Conservation (phyloP, 192 early-diverging fungal species). For the Backusella macrospora region DNA sequence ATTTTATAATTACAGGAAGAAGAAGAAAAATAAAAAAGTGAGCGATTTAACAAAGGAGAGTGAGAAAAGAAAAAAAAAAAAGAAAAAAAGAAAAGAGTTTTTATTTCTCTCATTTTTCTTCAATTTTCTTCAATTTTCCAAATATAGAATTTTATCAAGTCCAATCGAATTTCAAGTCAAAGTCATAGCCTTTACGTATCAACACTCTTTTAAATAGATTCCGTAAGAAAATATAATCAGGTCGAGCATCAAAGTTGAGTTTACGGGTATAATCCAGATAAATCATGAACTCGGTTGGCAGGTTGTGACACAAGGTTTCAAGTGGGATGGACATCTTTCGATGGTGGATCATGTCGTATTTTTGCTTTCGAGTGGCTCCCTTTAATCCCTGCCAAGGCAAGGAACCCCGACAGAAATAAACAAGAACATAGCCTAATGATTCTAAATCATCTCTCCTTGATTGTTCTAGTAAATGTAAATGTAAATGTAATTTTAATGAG, state of each 20-base stretch:
- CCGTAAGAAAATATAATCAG: conserved; percentile 88
- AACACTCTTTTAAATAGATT: conserved; percentile 86
- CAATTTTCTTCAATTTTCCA: not conserved
- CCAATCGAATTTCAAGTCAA: conserved; percentile 93
- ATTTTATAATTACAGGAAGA: not conserved
- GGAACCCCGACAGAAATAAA: conserved; percentile 91
- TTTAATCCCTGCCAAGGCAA: conserved; percentile 95
- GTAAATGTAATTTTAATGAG: too few relatives aligned
- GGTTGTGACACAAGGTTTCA: conserved; percentile 80
- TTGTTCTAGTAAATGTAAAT: conserved; percentile 62
- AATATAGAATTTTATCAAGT: conserved; percentile 37
- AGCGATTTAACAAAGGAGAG: not conserved
- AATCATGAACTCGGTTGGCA: conserved; percentile 84
- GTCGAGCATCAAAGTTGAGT: conserved; percentile 89
- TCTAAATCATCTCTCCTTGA: conserved; percentile 91
- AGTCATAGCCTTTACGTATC: conserved; percentile 78
- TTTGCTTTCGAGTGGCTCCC: conserved; percentile 90
- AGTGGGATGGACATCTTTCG: conserved; percentile 89
- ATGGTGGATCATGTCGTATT: conserved; percentile 94
- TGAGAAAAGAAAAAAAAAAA: not conserved
- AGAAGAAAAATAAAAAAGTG: not conserved
- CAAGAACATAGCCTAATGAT: conserved; percentile 86
- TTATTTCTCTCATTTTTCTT: too few relatives aligned
- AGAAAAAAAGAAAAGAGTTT: too few relatives aligned
- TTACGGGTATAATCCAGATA: conserved; percentile 88